A percentile compares a stretch with the other conserved stretches of the same genome.
Evolutionary conservation across 371 early-diverging fungal genomes (phyloP).

Genomic region (Apophysomyces ossiformis): DNA sequence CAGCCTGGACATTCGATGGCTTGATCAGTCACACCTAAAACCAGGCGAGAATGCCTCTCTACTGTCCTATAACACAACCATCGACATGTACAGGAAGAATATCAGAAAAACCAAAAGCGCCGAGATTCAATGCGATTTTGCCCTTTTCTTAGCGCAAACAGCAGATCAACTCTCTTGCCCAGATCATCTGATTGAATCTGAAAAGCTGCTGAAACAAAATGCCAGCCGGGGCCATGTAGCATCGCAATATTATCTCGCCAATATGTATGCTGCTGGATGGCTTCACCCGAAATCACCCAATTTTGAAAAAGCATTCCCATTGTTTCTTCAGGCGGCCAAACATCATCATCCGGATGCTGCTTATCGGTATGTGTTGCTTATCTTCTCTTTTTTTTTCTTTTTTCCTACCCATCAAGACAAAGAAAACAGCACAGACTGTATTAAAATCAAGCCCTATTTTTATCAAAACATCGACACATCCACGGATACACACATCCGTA

Average conservation of each 20-base stretch:
- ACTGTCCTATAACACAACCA: constrained; percentile 66
- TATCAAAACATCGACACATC: background rate
- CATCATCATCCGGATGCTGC: constrained; percentile 70
- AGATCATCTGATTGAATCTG: constrained; percentile 53
- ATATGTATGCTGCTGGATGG: constrained; percentile 63
- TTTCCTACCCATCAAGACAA: background rate
- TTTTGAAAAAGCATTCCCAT: constrained; percentile 67
- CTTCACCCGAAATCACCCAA: constrained; percentile 47
- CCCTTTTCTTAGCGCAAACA: constrained; percentile 68
- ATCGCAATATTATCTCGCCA: constrained; percentile 65
- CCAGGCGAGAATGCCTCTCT: constrained; percentile 64
- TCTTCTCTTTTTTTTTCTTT: constrained; percentile 9
- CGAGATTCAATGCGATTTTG: constrained; percentile 79
- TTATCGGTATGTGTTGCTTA: constrained; percentile 42
- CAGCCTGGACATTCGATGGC: constrained; percentile 29
- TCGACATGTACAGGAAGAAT: constrained; percentile 79
- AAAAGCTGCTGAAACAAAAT: constrained; percentile 56
- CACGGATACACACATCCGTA: constrained; percentile 1
- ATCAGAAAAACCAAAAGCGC: constrained; percentile 79
- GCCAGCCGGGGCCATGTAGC: constrained; percentile 62
- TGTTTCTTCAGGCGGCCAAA: constrained; percentile 68
- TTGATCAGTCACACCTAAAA: constrained; percentile 64
- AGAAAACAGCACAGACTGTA: constrained; percentile 2
- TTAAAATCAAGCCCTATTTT: constrained; percentile 9
- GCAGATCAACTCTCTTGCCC: constrained; percentile 45